A percentile compares a stretch with the other conserved stretches of the same genome.
These are phyloP conservation scores for Diaporthe amygdali DNA, from an alignment of 2,329 filamentous ascomycete species.

Conservation along the genomic window DNA sequence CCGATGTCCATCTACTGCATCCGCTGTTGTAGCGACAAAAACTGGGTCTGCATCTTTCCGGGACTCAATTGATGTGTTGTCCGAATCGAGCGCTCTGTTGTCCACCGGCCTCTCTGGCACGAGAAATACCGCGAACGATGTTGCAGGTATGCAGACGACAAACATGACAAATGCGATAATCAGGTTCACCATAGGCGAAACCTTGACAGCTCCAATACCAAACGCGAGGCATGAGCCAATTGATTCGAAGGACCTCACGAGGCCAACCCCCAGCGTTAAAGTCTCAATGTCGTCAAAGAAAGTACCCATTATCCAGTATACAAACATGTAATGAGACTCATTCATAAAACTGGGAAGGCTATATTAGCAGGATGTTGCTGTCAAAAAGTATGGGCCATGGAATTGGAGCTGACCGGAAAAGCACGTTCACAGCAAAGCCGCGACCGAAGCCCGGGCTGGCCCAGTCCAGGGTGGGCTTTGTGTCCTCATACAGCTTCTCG, in stretches of 20 bases:
- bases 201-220: conserved; percentile 51
- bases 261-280: conserved; percentile 52
- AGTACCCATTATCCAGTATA: conserved; percentile 56
- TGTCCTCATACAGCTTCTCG: conserved; percentile 48
- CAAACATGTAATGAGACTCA: conserved; percentile 56
- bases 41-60: conserved; percentile 22
- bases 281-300: conserved; percentile 58
- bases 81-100: conserved; percentile 26
- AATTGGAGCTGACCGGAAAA: conserved; percentile 44
- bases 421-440: conserved; percentile 52
- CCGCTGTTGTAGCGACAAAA: conserved; percentile 20
- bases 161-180: conserved; percentile 55
- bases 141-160: conserved; percentile 43
- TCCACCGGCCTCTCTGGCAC: conserved; percentile 41
- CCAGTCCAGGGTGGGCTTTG: conserved; percentile 51
- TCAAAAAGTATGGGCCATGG: accelerated
- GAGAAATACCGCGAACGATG: conserved; percentile 40
- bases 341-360: conserved; percentile 46
- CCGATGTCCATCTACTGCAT: conserved; percentile 19
- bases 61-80: not conserved
- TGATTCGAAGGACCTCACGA: conserved; percentile 54
- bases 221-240: conserved; percentile 52
- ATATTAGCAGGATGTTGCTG: not conserved
- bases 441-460: conserved; percentile 47
- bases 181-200: conserved; percentile 53